A percentile compares a stretch with the other conserved stretches of the same genome.
Conservation (phyloP, 2,329 filamentous ascomycete species). For the Phaeosphaeria sp. region DNA sequence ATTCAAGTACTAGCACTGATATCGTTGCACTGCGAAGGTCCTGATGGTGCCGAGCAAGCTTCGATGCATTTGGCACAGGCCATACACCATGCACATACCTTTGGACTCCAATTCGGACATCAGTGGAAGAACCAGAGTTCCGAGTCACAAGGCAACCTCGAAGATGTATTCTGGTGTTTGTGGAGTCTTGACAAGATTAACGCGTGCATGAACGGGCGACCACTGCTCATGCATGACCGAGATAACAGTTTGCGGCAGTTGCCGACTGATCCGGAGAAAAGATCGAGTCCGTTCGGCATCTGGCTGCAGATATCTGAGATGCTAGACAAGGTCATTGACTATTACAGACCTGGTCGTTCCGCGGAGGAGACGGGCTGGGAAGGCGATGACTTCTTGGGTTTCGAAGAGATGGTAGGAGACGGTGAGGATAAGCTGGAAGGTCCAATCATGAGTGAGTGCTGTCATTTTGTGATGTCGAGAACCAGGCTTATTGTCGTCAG, state of each 20-base stretch:
- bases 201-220: slow-evolving; percentile 55
- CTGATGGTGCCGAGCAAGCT: slow-evolving; percentile 55
- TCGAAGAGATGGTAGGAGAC: slow-evolving; percentile 53
- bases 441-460: slow-evolving; percentile 44
- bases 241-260: slow-evolving; percentile 54
- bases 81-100: slow-evolving; percentile 58
- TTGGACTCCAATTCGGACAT: slow-evolving; percentile 55
- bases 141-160: slow-evolving; percentile 48
- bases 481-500: slow-evolving; percentile 35
- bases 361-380: slow-evolving; percentile 56
- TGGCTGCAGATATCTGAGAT: slow-evolving; percentile 55
- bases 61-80: slow-evolving; percentile 57
- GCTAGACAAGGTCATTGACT: slow-evolving; percentile 56
- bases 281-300: slow-evolving; percentile 56
- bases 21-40: slow-evolving; percentile 56
- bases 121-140: slow-evolving; percentile 49
- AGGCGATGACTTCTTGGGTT: slow-evolving; percentile 52
- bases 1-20: slow-evolving; percentile 56
- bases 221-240: slow-evolving; percentile 56
- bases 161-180: slow-evolving; percentile 58
- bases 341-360: slow-evolving; percentile 54
- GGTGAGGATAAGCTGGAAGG: slow-evolving; percentile 47
- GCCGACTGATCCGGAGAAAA: slow-evolving; percentile 51
- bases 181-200: slow-evolving; percentile 59
- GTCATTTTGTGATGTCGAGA: slow-evolving; percentile 7